Percentiles rank a stretch among this genome's conserved stretches.
These are phyloP conservation scores for Clonostachys solani DNA, from an alignment of 2,329 filamentous ascomycete genomes.

Conservation along the genomic window DNA sequence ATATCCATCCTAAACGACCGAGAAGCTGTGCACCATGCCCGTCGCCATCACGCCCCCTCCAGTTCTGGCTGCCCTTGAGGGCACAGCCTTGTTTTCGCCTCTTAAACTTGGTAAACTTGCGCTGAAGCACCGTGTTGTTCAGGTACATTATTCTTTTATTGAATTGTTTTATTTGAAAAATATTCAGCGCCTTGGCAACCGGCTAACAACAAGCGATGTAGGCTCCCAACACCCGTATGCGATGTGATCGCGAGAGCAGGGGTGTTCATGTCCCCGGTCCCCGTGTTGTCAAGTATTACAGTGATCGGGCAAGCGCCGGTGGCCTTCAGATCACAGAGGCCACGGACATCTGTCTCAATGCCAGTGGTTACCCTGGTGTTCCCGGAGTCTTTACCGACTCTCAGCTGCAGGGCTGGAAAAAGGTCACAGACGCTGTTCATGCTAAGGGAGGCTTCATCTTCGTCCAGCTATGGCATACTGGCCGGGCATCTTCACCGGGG, in stretches of 20 bases:
- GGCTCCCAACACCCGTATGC: conserved; percentile 14
- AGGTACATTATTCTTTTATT: conserved; percentile 12
- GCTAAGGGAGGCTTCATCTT: conserved; percentile 39
- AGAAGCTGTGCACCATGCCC: background rate
- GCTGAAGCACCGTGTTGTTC: conserved; percentile 28
- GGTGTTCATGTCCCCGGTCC: conserved; percentile 24
- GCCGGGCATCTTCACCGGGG: conserved; percentile 39
- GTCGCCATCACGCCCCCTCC: conserved; percentile 1
- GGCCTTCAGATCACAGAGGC: conserved; percentile 21
- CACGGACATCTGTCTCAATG: conserved; percentile 19
- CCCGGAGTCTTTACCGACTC: conserved; percentile 19
- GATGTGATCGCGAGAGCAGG: conserved; percentile 18
- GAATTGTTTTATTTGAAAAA: background rate
- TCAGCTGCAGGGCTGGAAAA: conserved; percentile 19
- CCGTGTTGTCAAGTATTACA: conserved; percentile 18
- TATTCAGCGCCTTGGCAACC: background rate
- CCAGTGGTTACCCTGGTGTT: conserved; percentile 18
- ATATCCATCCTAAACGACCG: background rate
- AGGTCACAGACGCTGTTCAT: conserved; percentile 17
- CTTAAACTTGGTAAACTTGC: conserved; percentile 22
- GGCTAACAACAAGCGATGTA: background rate
- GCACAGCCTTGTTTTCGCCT: conserved; percentile 24
- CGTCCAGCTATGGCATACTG: conserved; percentile 58
- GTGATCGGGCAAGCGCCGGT: conserved; percentile 23
- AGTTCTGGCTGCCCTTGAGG: conserved; percentile 10